Evolutionary conservation across 768 basidiomycete species (phyloP), one percentile per base, ranked within the genome.

Genomic region (Inosperma sp.): DNA sequence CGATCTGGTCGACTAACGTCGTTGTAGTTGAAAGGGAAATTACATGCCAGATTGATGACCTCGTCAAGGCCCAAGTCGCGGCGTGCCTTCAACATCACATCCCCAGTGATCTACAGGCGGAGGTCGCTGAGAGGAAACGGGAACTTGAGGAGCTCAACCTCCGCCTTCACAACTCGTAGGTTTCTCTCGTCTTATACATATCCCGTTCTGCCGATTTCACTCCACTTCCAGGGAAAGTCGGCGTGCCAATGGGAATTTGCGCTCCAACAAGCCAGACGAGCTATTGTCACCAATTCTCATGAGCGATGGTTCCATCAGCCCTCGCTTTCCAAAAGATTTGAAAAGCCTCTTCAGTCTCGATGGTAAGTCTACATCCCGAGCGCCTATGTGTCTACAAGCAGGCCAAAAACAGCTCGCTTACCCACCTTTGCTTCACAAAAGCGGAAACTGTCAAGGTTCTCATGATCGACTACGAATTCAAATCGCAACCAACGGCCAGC

Each of bases 131-230:
- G n/a, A 73, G 76, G 51, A 72, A 72, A 54, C 58, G 52, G 6
- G 69, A 79, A 55, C 67, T 83, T 7, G 73, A 77, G 19, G 66
- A 73, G 48, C 67, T 78, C 19, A 71, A 74, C 45, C 63, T 71
- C 16, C 64, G 71, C 8, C 66, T 83, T 8, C 76, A 81, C 56
- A 83, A 84, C 58, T 79, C 79, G 82, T 83, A 55, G 54, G 80
- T 70, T n/a, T 6, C 14, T n/a, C 29, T 17, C 22, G 8, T 12
- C 19, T 34, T 8, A 14, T 39, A 49, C 6, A 6, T 17, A 5
- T 34, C 43, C 17, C 14, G 34, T 46, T 22, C n/a, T 33, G 37
- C 25, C 33, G 21, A 16, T 51, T 43, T 46, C 9, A 9, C n/a
- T 34, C 33, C 21, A 16, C 22, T 25, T 49, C 22, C 59, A 85